phyloP scores from a whole-genome alignment of 164 flowering plant genomes.

The Berberis thunbergii region DNA sequence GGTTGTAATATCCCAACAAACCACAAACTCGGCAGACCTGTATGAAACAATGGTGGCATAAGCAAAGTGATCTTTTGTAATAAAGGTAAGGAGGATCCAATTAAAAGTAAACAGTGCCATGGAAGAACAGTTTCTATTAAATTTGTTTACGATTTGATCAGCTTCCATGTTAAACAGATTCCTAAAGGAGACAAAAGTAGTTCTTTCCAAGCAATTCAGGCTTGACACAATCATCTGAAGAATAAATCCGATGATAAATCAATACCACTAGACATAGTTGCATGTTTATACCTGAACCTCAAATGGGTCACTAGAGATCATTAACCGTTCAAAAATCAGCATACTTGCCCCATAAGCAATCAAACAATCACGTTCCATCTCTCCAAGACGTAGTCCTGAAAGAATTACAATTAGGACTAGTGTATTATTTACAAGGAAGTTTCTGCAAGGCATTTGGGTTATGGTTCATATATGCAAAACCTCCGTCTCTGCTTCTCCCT shows the following conservation, averaged over 20 bases:
- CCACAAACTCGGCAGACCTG: conserved; percentile 96
- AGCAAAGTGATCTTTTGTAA: not conserved
- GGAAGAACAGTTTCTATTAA: not conserved
- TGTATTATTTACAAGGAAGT: not conserved
- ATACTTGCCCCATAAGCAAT: conserved; percentile 95
- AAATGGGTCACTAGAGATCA: conserved; percentile 94
- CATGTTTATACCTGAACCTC: conserved; percentile 62
- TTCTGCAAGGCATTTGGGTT: not conserved
- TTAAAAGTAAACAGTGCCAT: not conserved
- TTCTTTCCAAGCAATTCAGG: not conserved
- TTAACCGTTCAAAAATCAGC: conserved; percentile 73
- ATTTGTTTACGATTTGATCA: no score
- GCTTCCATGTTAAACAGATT: no score
- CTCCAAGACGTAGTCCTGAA: conserved; percentile 87
- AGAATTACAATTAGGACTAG: not conserved
- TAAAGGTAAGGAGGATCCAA: no score
- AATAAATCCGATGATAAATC: not conserved
- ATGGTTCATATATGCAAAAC: conserved; percentile 21
- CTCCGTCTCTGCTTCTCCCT: conserved; percentile 90
- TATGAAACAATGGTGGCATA: not conserved
- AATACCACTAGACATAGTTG: not conserved
- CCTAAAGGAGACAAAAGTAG: no score
- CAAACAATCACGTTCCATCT: conserved; percentile 99
- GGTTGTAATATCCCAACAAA: conserved; percentile 73
- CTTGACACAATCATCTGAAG: not conserved